These are phyloP conservation scores for Daldinia childiae DNA, from an alignment of 495 filamentous ascomycete species.

Conservation along the genomic window DNA sequence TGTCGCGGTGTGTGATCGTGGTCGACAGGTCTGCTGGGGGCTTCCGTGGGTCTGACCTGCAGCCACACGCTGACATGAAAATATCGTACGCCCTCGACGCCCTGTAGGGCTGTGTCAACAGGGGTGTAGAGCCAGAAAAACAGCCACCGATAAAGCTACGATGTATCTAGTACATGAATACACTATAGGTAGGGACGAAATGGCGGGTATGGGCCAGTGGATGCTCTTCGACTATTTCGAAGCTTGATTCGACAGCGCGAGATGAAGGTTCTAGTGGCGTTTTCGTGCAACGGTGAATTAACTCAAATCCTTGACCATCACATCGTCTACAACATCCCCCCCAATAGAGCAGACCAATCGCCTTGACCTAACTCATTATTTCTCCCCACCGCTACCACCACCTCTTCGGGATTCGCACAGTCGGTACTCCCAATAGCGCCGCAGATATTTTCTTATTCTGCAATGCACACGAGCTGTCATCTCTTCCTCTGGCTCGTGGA, in stretches of 20 bases:
- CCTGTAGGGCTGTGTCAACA: constrained; percentile 42
- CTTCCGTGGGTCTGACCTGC: constrained; percentile 5
- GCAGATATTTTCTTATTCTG: constrained; percentile 3
- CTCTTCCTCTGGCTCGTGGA: not conserved
- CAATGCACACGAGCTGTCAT: not conserved
- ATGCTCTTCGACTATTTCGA: constrained; percentile 16
- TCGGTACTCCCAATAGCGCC: not conserved
- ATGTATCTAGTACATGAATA: constrained; percentile 17
- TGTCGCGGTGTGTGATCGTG: constrained; percentile 25
- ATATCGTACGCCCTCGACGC: constrained; percentile 32
- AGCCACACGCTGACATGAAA: constrained; percentile 31
- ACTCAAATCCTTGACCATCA: not conserved
- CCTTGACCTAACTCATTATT: not conserved
- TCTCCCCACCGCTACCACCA: constrained; percentile 1
- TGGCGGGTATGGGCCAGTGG: constrained; percentile 22
- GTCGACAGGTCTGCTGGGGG: constrained; percentile 15
- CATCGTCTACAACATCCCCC: not conserved
- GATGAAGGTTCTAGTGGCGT: constrained; percentile 17
- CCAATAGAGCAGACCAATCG: not conserved
- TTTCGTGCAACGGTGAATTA: constrained; percentile 6
- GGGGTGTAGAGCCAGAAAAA: constrained; percentile 26
- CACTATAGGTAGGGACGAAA: constrained; percentile 12
- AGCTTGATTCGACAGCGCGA: constrained; percentile 38
- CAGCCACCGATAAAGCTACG: constrained; percentile 9
- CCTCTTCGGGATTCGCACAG: constrained; percentile 2